Evolutionary conservation across 2,329 filamentous ascomycete species (phyloP).

Genomic region (Thielaviopsis punctulata): DNA sequence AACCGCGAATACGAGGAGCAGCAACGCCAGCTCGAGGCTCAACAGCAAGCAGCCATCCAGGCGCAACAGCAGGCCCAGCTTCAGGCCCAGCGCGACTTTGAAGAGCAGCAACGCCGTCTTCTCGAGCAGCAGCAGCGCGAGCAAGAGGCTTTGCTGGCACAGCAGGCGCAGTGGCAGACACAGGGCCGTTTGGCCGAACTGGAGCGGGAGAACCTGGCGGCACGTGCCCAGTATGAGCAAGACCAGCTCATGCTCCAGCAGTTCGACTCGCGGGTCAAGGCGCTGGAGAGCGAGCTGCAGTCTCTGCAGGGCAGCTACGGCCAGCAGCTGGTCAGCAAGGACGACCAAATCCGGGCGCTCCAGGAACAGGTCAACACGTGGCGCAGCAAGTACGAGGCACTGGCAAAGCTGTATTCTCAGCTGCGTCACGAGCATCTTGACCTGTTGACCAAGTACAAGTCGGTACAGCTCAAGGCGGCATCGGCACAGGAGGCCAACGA

Average conservation of each 20-base stretch:
- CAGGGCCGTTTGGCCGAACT: conserved; percentile 91
- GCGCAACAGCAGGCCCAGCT: conserved; percentile 69
- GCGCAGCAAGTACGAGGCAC: conserved; percentile 88
- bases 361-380: conserved; percentile 98
- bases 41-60: conserved; percentile 64
- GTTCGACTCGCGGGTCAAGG: conserved; percentile 88
- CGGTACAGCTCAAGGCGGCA: conserved; percentile 86
- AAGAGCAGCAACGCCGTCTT: conserved; percentile 78
- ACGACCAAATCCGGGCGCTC: conserved; percentile 81
- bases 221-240: conserved; percentile 87
- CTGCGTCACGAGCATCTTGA: conserved; percentile 89
- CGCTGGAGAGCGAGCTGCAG: conserved; percentile 68
- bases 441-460: conserved; percentile 88
- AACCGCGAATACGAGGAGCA: conserved; percentile 93
- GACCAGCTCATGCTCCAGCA: conserved; percentile 95
- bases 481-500: conserved; percentile 96
- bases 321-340: conserved; percentile 74
- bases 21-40: conserved; percentile 72
- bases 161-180: conserved; percentile 85
- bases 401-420: conserved; percentile 95
- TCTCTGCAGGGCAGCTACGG: conserved; percentile 70
- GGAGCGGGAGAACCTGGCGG: conserved; percentile 87
- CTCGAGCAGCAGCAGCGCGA: conserved; percentile 80
- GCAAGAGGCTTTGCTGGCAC: conserved; percentile 72
- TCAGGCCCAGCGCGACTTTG: conserved; percentile 85